phyloP scores from a whole-genome alignment of 129 eudicot species.

The Scalesia atractyloides region DNA sequence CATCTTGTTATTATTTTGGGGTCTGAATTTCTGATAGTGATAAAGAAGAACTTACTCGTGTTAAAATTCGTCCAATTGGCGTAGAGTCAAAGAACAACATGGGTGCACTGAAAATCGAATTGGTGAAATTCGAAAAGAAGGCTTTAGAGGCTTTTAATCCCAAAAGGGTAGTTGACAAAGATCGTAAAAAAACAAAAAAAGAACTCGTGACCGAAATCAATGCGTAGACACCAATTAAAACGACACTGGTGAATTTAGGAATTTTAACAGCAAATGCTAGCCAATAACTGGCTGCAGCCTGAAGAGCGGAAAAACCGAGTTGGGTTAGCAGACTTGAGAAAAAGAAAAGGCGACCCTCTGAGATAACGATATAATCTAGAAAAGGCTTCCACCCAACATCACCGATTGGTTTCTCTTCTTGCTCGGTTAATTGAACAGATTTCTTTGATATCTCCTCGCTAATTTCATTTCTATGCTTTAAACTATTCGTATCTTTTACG shows the following conservation, averaged over 20 bases:
- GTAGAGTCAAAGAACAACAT: slow-evolving; percentile 83
- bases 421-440: slow-evolving; percentile 54
- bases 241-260: slow-evolving; percentile 39
- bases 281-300: slow-evolving; percentile 75
- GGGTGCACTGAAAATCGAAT: slow-evolving; percentile 59
- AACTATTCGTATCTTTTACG: slow-evolving; percentile 35
- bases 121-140: slow-evolving; percentile 46
- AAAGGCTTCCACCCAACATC: slow-evolving; percentile 59
- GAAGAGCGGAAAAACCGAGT: slow-evolving; percentile 46
- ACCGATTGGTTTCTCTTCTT: slow-evolving; percentile 60
- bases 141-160: slow-evolving; percentile 68
- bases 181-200: slow-evolving; percentile 48
- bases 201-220: slow-evolving; percentile 43
- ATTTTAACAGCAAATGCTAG: slow-evolving; percentile 54
- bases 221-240: slow-evolving; percentile 47
- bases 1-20: too few species aligned
- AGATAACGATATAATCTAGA: slow-evolving; percentile 52
- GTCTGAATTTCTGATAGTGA: too few species aligned
- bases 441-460: slow-evolving; percentile 28
- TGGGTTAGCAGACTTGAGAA: slow-evolving; percentile 33
- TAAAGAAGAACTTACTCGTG: slow-evolving; percentile 49
- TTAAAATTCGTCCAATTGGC: slow-evolving; percentile 68
- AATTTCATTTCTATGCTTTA: slow-evolving; percentile 32
- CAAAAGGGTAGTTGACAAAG: slow-evolving; percentile 46
- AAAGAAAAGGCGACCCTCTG: slow-evolving; percentile 39